Evolutionary conservation across 495 filamentous ascomycete species (phyloP).

Genomic region (Penicilliopsis zonata): DNA sequence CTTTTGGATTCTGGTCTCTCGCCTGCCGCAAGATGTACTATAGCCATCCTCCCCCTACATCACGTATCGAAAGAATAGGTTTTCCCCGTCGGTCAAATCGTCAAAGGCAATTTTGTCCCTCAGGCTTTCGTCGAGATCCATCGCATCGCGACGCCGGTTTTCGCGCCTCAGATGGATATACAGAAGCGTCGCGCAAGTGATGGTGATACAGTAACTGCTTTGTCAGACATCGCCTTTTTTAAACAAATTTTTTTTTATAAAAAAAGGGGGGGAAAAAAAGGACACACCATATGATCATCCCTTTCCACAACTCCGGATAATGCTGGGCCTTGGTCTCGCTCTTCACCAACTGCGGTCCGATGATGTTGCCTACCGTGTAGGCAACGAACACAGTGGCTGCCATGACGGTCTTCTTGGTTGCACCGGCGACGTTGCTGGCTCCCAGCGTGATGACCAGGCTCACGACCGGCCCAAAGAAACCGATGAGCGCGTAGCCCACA

Average conservation of each 20-base stretch:
- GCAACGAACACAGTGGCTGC: constrained; percentile 62
- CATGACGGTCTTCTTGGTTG: constrained; percentile 68
- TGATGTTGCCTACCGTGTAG: constrained; percentile 62
- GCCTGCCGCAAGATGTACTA: no score
- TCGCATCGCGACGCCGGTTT: constrained; percentile 35
- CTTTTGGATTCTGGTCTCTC: no score
- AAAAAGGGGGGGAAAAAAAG: neutral
- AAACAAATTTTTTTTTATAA: no score
- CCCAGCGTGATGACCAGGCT: constrained; percentile 54
- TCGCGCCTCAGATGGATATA: constrained; percentile 45
- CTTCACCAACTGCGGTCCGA: constrained; percentile 59
- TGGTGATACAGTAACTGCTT: constrained; percentile 55
- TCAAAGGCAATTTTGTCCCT: constrained; percentile 53
- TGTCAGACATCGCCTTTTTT: constrained; percentile 4
- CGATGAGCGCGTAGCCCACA: constrained; percentile 55
- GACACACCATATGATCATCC: constrained; percentile 57
- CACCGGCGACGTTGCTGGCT: constrained; percentile 62
- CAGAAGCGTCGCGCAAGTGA: constrained; percentile 38
- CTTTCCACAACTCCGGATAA: constrained; percentile 60
- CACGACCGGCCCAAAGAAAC: constrained; percentile 57
- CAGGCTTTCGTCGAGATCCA: constrained; percentile 46
- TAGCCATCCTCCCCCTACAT: no score
- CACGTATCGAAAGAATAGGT: constrained; percentile 62
- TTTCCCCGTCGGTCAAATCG: constrained; percentile 68
- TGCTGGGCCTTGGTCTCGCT: constrained; percentile 46